Evolutionary conservation across 2,329 filamentous ascomycete species (phyloP), one percentile per base, ranked within the genome.

Genomic region (Daldinia eschscholtzii): DNA sequence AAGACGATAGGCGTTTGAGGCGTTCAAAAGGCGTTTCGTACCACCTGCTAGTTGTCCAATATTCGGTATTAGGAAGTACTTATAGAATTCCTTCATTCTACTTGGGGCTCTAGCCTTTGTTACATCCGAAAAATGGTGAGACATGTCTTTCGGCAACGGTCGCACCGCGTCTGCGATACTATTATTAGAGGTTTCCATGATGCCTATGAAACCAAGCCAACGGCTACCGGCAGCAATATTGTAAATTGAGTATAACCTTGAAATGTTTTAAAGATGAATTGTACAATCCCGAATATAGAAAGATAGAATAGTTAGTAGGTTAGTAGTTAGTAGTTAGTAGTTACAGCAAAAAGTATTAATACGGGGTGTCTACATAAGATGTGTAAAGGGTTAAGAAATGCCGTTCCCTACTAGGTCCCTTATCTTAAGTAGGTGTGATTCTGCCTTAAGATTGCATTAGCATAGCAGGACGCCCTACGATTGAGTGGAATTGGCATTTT

Each of bases 51-150:
- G 75, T 72, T 91, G 90, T 35, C 82, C 84, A 67, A 90, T 87
- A n/a, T 86, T 86, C 0, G 88, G 88, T 58, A 89, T 88, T 72
- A 78, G 70, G 74, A 96, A 96, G 81, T 93, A 97, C 80, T 93
- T 93, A 84, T 97, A 97, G 79, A 94, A 93, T 41, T 86, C 77
- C 83, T 97, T 97, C 79, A 97, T 86, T 48, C 83, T 83, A 76
- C 90, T 96, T 6, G 87, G 83, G 6, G 83, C 74, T 7, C 93
- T 87, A 53, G 87, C 86, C 76, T 86, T 90, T 55, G 93, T 91
- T 50, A 89, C 85, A 64, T 88, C 84, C 0, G 93, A 94, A 73
- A 90, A 91, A 77, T 94, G 91, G 78, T 97, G 93, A 73, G 89
- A 91, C 68, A 97, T 84, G 79, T 97, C 92, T 72, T 89, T 82